phyloP scores from a whole-genome alignment of 345 rosid species.

The Rhodomyrtus tomentosa region DNA sequence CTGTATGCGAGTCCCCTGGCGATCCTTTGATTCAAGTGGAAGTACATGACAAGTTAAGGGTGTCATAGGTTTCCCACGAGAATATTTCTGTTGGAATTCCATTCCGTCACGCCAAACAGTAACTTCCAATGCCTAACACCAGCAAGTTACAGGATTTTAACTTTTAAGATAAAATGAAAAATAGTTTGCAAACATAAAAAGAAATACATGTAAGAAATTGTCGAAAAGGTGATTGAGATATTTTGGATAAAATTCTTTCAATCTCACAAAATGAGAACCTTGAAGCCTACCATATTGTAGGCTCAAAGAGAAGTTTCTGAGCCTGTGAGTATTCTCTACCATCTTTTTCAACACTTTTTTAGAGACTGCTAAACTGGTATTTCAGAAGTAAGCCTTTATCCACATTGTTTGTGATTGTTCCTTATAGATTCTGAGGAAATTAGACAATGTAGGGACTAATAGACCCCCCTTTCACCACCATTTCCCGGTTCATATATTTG shows the following conservation, averaged over 20 bases:
- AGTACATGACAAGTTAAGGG: slow-evolving; percentile 38
- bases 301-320: neutral
- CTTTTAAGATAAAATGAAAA: neutral
- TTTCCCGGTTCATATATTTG: neutral
- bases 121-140: slow-evolving; percentile 59
- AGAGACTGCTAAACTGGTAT: neutral
- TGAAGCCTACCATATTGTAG: neutral
- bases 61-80: slow-evolving; percentile 79
- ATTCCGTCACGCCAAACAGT: slow-evolving; percentile 88
- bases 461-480: neutral
- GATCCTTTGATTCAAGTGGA: slow-evolving; percentile 44
- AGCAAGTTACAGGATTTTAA: neutral
- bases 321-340: neutral
- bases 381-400: neutral
- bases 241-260: neutral
- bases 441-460: neutral
- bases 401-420: neutral
- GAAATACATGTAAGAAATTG: neutral
- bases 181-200: neutral
- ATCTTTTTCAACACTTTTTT: neutral
- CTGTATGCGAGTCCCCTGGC: slow-evolving; percentile 61
- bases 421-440: neutral
- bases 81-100: slow-evolving; percentile 71
- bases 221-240: neutral
- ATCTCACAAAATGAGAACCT: neutral